These are phyloP conservation scores for Didymella lethalis DNA, from an alignment of 2,329 filamentous ascomycete genomes.

Conservation along the genomic window DNA sequence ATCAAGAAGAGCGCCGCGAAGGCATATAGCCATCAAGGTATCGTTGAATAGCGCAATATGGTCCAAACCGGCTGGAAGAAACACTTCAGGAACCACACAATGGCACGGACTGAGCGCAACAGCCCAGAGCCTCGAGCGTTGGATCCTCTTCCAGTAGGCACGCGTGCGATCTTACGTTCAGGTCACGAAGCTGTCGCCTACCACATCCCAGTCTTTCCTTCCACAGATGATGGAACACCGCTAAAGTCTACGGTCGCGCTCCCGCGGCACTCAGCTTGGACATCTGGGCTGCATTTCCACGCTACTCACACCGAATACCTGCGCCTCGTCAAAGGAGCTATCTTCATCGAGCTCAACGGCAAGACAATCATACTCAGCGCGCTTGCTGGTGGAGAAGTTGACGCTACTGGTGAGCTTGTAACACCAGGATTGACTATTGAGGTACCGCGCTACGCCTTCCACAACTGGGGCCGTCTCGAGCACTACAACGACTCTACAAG, in stretches of 20 bases:
- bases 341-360: slow-evolving; percentile 35
- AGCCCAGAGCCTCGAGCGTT: slow-evolving; percentile 5
- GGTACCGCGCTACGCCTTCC: slow-evolving; percentile 51
- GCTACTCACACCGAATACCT: slow-evolving; percentile 58
- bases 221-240: background rate
- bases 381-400: slow-evolving; percentile 17
- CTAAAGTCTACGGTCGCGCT: slow-evolving; percentile 55
- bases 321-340: slow-evolving; percentile 52
- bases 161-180: slow-evolving; percentile 25
- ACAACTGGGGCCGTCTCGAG: slow-evolving; percentile 58
- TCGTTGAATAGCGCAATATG: background rate
- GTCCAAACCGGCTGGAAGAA: background rate
- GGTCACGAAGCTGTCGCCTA: slow-evolving; percentile 36
- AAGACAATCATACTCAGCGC: slow-evolving; percentile 20
- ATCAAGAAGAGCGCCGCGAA: background rate
- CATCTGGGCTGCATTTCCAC: slow-evolving; percentile 61
- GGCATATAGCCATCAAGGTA: background rate
- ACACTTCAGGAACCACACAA: background rate
- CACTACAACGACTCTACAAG: background rate
- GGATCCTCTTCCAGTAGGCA: slow-evolving; percentile 21
- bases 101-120: background rate
- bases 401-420: slow-evolving; percentile 1
- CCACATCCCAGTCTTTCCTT: slow-evolving; percentile 49
- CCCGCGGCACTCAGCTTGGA: slow-evolving; percentile 56
- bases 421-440: slow-evolving; percentile 38